Evolutionary conservation across 2,329 filamentous ascomycete species (phyloP), one percentile per base, ranked within the genome.

Genomic region (Aspergillus melleus): DNA sequence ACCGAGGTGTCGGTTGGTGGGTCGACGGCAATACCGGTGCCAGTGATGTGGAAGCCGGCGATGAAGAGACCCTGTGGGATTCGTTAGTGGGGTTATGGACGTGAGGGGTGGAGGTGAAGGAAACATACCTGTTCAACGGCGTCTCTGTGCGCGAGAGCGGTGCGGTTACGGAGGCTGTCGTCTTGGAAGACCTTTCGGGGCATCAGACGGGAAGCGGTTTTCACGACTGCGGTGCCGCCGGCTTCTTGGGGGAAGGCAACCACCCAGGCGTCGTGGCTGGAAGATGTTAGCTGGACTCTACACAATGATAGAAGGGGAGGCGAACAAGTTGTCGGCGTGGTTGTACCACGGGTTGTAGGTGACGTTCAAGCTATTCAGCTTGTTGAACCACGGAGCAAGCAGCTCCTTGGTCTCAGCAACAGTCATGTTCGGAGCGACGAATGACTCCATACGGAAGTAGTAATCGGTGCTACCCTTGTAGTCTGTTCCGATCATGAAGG

Each of bases 401-500:
- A 69, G 58, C 2, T 49, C 26, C 52, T 65, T 32, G 8, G 66
- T 69, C 57, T 68, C 57, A 1, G 61, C 19, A 26, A 70, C 49
- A 11, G 52, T 64, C 61, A 66, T 68, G n/a, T 68, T 65, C 0
- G 65, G 66, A 0, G 66, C 67, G 2, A 70, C 46, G 11, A 69
- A 66, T 0, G 68, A 70, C 20, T 67, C 52, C 61, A 69, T 70
- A 32, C 68, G 64, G 62, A 70, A 69, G 49, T 70, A 67, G 19
- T 65, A 69, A 46, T 69, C 63, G 4, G 61, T 66, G 3, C 60
- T 59, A 2, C 67, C 64, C 5, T 56, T 29, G 30, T 64, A 66
- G 32, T 61, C 50, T 1, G 63, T 66, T 6, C 67, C 66, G 14
- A 58, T 54, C 50, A 59, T 47, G 30, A 54, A 24, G 2, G 53